Base-by-base conservation (phyloP, 2,329 filamentous ascomycete species). In the Alternaria sp. region DNA sequence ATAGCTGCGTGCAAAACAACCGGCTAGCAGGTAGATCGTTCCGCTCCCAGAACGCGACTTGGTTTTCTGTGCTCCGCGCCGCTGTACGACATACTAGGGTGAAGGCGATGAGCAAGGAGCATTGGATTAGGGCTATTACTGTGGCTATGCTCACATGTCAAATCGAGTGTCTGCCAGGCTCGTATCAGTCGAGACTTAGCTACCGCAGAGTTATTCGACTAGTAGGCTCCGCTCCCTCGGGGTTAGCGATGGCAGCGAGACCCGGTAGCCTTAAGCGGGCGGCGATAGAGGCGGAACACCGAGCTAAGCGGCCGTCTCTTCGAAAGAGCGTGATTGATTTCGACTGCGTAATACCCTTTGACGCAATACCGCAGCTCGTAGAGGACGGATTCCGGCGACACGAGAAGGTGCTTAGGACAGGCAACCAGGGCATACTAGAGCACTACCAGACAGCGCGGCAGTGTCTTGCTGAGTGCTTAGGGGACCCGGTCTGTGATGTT, bases 21-120 rank as follows among this genome's bases (percentile, higher is more conserved):
- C n/a, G 16, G 41, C 32, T 32, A 39, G 55, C 11, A 53, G 28
- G 28, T 30, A 58, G 39, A 52, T 58, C 22, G n/a, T 58, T 58
- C 48, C 41, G 24, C 48, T 58, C 22, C 36, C 12, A 53, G 55
- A 58, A 58, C 32, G 41, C 16, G 22, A 51, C 47, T 51, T 51
- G 20, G 47, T 54, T 52, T 67, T 22, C 57, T 42, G 43, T 70
- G 55, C 44, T 65, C 44, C 20, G 20, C 20, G 20, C 20, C 20
- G 20, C 20, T 22, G 3, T 22, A 3, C 20, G 20, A 22, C 20
- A 22, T 22, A 22, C 20, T 22, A 4, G 20, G 20, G 20, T 22
- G 3, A 22, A 22, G 20, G 20, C 20, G 20, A 22, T 22, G 1
- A 22, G 20, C 20, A 22, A 22, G 20, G 20, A 22, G 20, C 20